Evolutionary conservation across 2,329 filamentous ascomycete genomes (phyloP).

Genomic region (Curvularia hawaiiensis): DNA sequence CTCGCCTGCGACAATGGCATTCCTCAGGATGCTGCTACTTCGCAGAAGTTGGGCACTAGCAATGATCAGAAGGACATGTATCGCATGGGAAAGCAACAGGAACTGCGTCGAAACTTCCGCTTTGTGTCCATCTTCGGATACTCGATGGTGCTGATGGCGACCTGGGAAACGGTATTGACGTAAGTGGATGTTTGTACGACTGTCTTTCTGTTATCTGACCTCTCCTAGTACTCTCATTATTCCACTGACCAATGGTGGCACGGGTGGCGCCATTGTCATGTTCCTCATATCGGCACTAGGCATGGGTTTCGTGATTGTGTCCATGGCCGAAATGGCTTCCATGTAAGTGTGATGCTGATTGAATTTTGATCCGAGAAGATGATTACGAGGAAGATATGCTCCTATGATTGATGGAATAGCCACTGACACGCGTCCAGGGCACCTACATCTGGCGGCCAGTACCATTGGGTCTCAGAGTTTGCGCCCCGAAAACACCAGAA

Average conservation of each 20-base stretch:
- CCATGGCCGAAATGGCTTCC: constrained; percentile 33
- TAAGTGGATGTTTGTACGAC: constrained; percentile 1
- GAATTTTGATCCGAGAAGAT: background rate
- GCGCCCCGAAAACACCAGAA: constrained; percentile 29
- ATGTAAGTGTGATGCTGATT: constrained; percentile 21
- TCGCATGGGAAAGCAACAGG: constrained; percentile 38
- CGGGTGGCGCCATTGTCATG: constrained; percentile 31
- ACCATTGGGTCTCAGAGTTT: constrained; percentile 40
- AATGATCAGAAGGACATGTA: constrained; percentile 34
- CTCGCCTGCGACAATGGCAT: background rate
- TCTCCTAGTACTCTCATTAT: constrained; percentile 22
- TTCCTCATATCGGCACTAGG: constrained; percentile 31
- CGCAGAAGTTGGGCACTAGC: background rate
- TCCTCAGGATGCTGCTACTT: background rate
- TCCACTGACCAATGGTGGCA: constrained; percentile 34
- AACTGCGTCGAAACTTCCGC: constrained; percentile 33
- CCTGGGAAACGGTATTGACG: constrained; percentile 33
- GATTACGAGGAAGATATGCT: background rate
- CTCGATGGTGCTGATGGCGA: constrained; percentile 35
- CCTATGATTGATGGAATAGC: background rate
- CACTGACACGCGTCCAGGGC: constrained; percentile 23
- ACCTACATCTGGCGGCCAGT: constrained; percentile 36
- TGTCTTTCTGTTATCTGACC: background rate
- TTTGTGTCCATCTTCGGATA: constrained; percentile 37
- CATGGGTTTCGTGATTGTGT: constrained; percentile 30